Conservation (phyloP, 139 green algal genomes). For the Bryopsis sp. region DNA sequence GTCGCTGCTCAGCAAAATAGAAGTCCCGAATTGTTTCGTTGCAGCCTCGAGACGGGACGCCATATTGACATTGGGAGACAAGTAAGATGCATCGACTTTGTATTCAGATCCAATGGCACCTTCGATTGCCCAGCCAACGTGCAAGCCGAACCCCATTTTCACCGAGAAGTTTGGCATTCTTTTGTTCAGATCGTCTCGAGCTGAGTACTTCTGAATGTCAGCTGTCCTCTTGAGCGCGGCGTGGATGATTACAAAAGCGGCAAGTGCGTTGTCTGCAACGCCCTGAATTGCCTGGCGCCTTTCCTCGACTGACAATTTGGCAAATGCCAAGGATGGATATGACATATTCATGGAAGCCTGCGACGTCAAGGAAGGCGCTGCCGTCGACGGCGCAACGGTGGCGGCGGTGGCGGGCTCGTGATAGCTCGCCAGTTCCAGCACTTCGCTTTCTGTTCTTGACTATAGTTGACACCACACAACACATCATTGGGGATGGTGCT, state of each 20-base stretch:
- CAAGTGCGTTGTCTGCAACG: conserved; percentile 79
- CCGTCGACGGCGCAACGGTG: too few species aligned
- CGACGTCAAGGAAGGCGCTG: too few species aligned
- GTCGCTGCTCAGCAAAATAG: conserved; percentile 64
- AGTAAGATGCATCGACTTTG: conserved; percentile 95
- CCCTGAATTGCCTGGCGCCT: conserved; percentile 27
- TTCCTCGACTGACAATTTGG: background rate
- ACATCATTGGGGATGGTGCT: too few species aligned
- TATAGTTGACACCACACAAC: too few species aligned
- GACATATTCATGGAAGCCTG: too few species aligned
- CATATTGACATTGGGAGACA: conserved; percentile 97
- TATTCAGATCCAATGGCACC: conserved; percentile 87
- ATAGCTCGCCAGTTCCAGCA: too few species aligned
- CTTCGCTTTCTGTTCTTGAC: too few species aligned
- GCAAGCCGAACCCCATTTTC: conserved; percentile 90
- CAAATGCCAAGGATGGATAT: background rate
- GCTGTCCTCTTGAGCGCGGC: conserved; percentile 52
- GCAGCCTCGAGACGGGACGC: conserved; percentile 85
- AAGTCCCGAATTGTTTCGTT: conserved; percentile 87
- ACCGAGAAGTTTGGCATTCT: conserved; percentile 67
- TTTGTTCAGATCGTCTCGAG: conserved; percentile 44
- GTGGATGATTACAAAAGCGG: conserved; percentile 82
- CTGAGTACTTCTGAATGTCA: conserved; percentile 27
- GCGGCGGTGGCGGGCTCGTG: too few species aligned
- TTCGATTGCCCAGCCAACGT: conserved; percentile 93